Percentiles rank a stretch among this genome's conserved stretches.
These are phyloP conservation scores for Solanum bulbocastanum DNA, from an alignment of 257 asterid species.

Conservation along the genomic window DNA sequence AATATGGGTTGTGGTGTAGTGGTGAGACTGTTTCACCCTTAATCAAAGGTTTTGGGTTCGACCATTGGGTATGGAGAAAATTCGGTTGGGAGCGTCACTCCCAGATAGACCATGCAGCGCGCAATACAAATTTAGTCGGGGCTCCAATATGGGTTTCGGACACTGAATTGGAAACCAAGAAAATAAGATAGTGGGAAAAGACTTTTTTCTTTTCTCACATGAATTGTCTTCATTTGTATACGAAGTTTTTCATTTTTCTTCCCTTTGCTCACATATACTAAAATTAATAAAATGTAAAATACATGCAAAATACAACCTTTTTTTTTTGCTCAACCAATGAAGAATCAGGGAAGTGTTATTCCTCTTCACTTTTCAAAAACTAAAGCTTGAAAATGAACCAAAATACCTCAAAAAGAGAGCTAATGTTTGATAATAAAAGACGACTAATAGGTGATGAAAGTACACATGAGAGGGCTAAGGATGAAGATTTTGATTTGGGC, in stretches of 20 bases:
- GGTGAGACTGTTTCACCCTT: no score
- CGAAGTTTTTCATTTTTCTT: conserved; percentile 7
- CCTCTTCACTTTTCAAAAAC: background rate
- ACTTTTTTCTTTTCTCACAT: background rate
- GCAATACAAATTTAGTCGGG: no score
- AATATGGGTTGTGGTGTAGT: no score
- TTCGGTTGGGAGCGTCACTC: no score
- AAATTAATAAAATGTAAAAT: background rate
- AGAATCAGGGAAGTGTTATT: background rate
- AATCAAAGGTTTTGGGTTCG: no score
- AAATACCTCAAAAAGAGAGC: background rate
- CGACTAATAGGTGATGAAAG: background rate
- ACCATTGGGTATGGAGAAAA: no score
- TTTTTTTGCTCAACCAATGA: background rate
- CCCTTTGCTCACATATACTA: conserved; percentile 7
- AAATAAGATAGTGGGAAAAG: background rate
- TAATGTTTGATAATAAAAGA: background rate
- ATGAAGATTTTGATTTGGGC: no score
- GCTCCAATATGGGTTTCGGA: rapidly evolving
- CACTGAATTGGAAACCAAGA: no score
- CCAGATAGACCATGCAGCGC: no score
- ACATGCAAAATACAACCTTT: background rate
- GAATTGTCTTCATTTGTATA: conserved; percentile 11
- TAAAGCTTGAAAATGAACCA: conserved; percentile 10
- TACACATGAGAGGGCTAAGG: background rate